phyloP scores from a whole-genome alignment of 2,329 filamentous ascomycete genomes.

The Clarireedia sp. region DNA sequence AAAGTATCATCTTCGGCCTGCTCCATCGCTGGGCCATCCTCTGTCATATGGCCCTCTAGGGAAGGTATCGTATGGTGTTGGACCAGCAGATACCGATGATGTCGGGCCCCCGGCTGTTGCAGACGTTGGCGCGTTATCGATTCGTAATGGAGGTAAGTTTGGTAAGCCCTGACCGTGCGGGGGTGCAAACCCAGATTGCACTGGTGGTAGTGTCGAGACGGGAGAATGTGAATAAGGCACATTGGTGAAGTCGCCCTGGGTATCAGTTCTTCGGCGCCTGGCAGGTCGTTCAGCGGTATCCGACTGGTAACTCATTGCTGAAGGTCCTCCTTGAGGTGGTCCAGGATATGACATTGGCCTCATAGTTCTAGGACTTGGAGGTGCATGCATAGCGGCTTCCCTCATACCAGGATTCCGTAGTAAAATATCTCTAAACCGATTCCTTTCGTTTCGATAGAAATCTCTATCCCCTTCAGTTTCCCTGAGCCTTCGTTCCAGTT shows the following conservation, averaged over 20 bases:
- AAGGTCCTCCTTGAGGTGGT: conserved; percentile 15
- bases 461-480: conserved; percentile 56
- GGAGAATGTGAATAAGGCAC: conserved; percentile 24
- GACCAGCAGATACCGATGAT: conserved; percentile 15
- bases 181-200: conserved; percentile 18
- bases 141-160: conserved; percentile 26
- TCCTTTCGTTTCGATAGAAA: conserved; percentile 65
- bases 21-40: conserved; percentile 23
- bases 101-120: conserved; percentile 11
- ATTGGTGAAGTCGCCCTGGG: conserved; percentile 24
- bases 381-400: conserved; percentile 43
- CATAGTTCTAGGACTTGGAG: conserved; percentile 39
- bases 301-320: conserved; percentile 15
- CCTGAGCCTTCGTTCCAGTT: conserved; percentile 48
- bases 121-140: conserved; percentile 20
- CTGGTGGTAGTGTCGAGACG: conserved; percentile 24
- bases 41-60: conserved; percentile 20
- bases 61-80: conserved; percentile 22
- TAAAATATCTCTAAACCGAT: conserved; percentile 62
- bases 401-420: conserved; percentile 49
- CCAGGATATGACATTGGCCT: conserved; percentile 20
- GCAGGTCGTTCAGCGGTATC: conserved; percentile 22
- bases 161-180: conserved; percentile 14
- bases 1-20: conserved; percentile 12
- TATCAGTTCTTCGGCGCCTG: conserved; percentile 26